Evolutionary conservation across 805 yeast species (phyloP).

Genomic region (Blastobotrys muscicola): DNA sequence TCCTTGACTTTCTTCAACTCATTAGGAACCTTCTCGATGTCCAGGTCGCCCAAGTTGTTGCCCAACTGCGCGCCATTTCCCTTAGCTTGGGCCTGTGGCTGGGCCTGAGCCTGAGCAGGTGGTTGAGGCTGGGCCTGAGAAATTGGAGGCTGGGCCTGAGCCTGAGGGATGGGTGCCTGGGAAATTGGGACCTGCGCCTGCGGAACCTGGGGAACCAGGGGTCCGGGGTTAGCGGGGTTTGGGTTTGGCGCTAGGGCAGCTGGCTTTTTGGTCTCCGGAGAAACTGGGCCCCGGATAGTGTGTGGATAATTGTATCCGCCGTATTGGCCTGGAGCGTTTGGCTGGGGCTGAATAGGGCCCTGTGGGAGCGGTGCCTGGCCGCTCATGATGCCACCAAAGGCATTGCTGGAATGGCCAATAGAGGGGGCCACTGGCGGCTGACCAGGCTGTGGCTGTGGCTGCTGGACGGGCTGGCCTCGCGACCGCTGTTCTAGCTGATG

Average conservation of each 20-base stretch:
- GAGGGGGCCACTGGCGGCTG: constrained; percentile 20
- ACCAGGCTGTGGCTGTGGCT: constrained; percentile 29
- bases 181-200: constrained; percentile 11
- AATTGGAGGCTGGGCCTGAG: constrained; percentile 15
- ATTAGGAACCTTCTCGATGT: constrained; percentile 64
- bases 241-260: constrained; percentile 1
- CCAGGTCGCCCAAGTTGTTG: constrained; percentile 47
- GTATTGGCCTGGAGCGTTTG: constrained; percentile 11
- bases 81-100: background rate
- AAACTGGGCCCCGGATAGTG: too few species aligned
- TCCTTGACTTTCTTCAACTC: constrained; percentile 71
- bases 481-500: constrained; percentile 77
- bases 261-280: constrained; percentile 1
- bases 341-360: constrained; percentile 9
- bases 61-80: constrained; percentile 18
- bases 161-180: constrained; percentile 3
- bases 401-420: constrained; percentile 22
- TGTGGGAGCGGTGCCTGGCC: constrained; percentile 18
- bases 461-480: constrained; percentile 35
- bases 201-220: constrained; percentile 7
- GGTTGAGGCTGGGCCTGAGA: constrained; percentile 3
- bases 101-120: constrained; percentile 4
- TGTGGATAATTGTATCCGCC: constrained; percentile 10
- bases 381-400: constrained; percentile 27
- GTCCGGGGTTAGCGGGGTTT: constrained; percentile 7